Evolutionary conservation across 1,139 yeast species (phyloP).

Genomic region (Yamadazyma spencermartinsiae): DNA sequence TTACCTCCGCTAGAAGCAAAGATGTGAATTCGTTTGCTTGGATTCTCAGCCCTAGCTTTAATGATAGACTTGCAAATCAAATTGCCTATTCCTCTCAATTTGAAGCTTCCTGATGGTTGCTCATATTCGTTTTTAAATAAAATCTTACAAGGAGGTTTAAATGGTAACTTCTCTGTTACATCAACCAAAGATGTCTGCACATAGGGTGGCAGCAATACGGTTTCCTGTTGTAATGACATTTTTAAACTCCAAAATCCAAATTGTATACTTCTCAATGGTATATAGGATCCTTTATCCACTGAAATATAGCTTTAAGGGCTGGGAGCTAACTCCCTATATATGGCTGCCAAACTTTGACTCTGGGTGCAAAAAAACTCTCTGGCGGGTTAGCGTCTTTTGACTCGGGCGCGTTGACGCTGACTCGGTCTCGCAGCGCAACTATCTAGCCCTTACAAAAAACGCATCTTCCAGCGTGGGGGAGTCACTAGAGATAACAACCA

Average conservation of each 20-base stretch:
- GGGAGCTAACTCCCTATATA: constrained; percentile 1
- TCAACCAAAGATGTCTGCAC: constrained; percentile 28
- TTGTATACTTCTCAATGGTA: too few species aligned
- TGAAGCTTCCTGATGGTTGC: constrained; percentile 45
- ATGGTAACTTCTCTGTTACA: constrained; percentile 26
- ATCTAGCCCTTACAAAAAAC: too few species aligned
- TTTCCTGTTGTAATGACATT: constrained; percentile 12
- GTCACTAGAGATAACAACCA: too few species aligned
- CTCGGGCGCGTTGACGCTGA: constrained; percentile 1
- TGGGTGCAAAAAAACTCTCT: constrained; percentile 1
- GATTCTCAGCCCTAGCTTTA: constrained; percentile 19
- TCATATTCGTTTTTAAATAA: constrained; percentile 40
- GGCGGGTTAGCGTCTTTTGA: constrained; percentile 6
- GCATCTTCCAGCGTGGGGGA: too few species aligned
- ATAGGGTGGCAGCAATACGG: constrained; percentile 17
- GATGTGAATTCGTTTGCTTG: constrained; percentile 24
- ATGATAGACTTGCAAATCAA: constrained; percentile 25
- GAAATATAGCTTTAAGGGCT: background rate
- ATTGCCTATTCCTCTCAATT: constrained; percentile 41
- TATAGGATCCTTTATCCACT: background rate
- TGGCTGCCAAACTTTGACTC: constrained; percentile 2
- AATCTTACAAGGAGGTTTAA: constrained; percentile 28
- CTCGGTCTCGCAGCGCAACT: too few species aligned
- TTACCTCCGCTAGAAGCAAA: constrained; percentile 48
- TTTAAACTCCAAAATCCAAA: too few species aligned